Evolutionary conservation across 2,329 filamentous ascomycete genomes (phyloP), one percentile per base, ranked within the genome.

Genomic region (Cladosporium sp.): DNA sequence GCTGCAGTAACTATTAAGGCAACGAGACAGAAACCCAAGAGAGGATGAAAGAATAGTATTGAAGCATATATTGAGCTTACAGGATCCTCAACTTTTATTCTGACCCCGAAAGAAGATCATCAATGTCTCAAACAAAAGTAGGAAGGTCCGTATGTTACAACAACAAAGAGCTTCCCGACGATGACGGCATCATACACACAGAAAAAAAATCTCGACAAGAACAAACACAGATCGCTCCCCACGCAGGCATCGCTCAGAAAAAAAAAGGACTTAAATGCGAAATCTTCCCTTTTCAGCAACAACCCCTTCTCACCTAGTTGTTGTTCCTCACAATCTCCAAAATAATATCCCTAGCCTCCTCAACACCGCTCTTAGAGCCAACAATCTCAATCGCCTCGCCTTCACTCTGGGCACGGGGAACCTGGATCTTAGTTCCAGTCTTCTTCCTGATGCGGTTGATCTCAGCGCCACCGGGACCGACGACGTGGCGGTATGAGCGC

Each of bases 371-470:
- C 69, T 83, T 83, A 56, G 81, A 83, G 37, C 94, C 94, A 35
- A 88, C 80, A 67, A 99, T 89, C 77, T 96, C 91, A 71, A 99
- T 97, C 3, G 93, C 90, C 74, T 97, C 92, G 20, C 80, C 82
- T 65, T 78, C 76, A 49, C 78, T 78, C 73, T 95, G 89, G 68
- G 90, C 87, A 64, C 90, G 86, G 20, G 94, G 94, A 39, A 99
- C 93, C 63, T 92, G 91, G 71, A 99, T 95, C 76, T 89, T 91
- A 75, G 92, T 97, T 56, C 89, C 90, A 52, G 91, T 97, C 78
- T 94, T 86, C 77, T 90, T 91, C 65, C 94, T 86, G 71, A 99
- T 97, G 40, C 85, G 79, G 75, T 97, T 97, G 73, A 99, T 95
- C 74, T 93, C 93, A 73, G 85, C 89, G 59, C 94, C 94, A 59